phyloP scores from a whole-genome alignment of 345 rosid genomes.

The Eucalyptus sideroxylon region DNA sequence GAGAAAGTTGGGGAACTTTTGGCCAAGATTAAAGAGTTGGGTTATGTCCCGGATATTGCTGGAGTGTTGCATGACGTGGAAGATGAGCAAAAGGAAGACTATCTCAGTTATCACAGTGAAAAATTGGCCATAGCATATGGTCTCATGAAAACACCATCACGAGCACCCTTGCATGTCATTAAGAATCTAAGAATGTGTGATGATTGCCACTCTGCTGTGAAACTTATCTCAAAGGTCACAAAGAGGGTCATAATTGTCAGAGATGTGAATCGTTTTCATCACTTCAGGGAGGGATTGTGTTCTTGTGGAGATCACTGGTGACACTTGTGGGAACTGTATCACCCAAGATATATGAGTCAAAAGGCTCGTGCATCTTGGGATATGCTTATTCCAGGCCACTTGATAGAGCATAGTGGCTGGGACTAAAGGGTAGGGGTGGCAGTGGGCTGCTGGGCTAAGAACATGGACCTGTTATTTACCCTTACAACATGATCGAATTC shows the following conservation, averaged over 20 bases:
- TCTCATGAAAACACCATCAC: slow-evolving; percentile 47
- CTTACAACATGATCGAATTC: background rate
- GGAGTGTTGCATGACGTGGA: slow-evolving; percentile 63
- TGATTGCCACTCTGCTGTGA: slow-evolving; percentile 83
- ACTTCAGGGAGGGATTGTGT: slow-evolving; percentile 52
- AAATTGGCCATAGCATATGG: slow-evolving; percentile 83
- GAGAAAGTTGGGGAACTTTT: slow-evolving; percentile 49
- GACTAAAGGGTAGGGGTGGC: background rate
- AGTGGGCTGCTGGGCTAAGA: background rate
- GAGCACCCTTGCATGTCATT: slow-evolving; percentile 45
- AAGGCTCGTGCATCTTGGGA: background rate
- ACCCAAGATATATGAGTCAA: background rate
- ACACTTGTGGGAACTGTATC: background rate
- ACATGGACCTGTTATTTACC: background rate
- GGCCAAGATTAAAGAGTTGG: slow-evolving; percentile 53
- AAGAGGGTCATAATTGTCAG: slow-evolving; percentile 53
- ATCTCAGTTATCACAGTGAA: slow-evolving; percentile 73
- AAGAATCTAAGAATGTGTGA: slow-evolving; percentile 79
- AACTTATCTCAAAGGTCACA: slow-evolving; percentile 48
- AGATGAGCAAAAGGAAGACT: slow-evolving; percentile 71
- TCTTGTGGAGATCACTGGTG: slow-evolving; percentile 70
- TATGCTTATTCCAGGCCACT: background rate
- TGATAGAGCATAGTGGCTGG: background rate
- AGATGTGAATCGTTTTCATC: slow-evolving; percentile 78
- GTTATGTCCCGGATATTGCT: slow-evolving; percentile 53